Percentiles rank a stretch among this genome's conserved stretches.
phyloP scores from a whole-genome alignment of 768 basidiomycete species.

The Tulasnella sp. region DNA sequence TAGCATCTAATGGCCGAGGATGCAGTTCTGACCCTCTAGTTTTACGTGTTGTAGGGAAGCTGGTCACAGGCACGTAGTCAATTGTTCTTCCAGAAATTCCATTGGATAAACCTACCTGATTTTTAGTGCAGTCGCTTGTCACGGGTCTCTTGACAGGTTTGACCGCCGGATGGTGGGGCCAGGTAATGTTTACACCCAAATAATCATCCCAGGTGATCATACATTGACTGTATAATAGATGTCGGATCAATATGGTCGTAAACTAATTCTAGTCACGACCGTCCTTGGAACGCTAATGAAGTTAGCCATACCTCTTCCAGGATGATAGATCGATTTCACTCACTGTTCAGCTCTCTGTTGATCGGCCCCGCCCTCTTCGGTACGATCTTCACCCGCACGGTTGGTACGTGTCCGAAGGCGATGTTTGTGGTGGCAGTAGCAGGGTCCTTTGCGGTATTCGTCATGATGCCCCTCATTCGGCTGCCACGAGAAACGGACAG shows the following conservation, averaged over 20 bases:
- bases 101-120: not conserved
- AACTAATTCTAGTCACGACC: constrained; percentile 49
- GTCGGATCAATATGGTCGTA: constrained; percentile 71
- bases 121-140: constrained; percentile 48
- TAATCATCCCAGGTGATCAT: no score
- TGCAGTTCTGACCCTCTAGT: constrained; percentile 65
- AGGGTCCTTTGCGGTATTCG: not conserved
- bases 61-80: constrained; percentile 44
- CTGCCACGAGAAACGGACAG: not conserved
- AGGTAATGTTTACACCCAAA: constrained; percentile 6
- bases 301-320: constrained; percentile 19
- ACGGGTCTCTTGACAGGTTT: constrained; percentile 67
- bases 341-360: constrained; percentile 40
- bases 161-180: constrained; percentile 79
- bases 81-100: not conserved
- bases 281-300: constrained; percentile 50
- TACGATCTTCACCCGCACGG: constrained; percentile 59
- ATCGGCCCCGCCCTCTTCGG: constrained; percentile 61
- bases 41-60: constrained; percentile 56
- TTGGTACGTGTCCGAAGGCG: constrained; percentile 53
- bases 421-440: constrained; percentile 46
- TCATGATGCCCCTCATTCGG: not conserved
- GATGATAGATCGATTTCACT: no score
- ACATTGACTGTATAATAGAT: constrained; percentile 35
- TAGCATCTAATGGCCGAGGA: constrained; percentile 20